Evolutionary conservation across 371 early-diverging fungal species (phyloP).

Genomic region (Syncephalastrum monosporum): DNA sequence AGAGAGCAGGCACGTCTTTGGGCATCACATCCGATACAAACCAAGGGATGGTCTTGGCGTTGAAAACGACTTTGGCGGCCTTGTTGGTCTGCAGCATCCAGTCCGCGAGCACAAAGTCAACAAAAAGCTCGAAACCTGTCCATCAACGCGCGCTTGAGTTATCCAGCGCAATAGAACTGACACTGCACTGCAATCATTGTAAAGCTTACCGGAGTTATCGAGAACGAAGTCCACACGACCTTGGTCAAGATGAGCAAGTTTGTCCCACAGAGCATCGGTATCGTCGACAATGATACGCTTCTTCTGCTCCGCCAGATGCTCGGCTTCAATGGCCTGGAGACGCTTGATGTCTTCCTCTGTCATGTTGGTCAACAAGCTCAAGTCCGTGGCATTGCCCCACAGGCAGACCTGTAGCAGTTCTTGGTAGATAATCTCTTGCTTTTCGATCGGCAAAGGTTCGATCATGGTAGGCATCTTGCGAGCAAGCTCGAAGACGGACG

Average conservation of each 20-base stretch:
- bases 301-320: conserved; percentile 33
- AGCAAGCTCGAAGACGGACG: conserved; percentile 66
- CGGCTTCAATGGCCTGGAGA: conserved; percentile 59
- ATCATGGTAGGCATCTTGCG: conserved; percentile 47
- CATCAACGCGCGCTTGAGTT: not conserved
- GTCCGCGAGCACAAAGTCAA: conserved; percentile 87
- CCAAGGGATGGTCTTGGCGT: conserved; percentile 91
- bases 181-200: not conserved
- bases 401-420: conserved; percentile 75
- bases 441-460: conserved; percentile 35
- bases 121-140: conserved; percentile 85
- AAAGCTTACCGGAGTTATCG: conserved; percentile 75
- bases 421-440: conserved; percentile 53
- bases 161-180: not conserved
- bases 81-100: conserved; percentile 74
- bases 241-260: conserved; percentile 42
- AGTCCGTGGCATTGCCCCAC: conserved; percentile 91
- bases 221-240: conserved; percentile 77
- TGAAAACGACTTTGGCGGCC: conserved; percentile 74
- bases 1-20: conserved; percentile 72
- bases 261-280: conserved; percentile 58
- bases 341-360: conserved; percentile 66
- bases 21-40: conserved; percentile 89
- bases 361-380: conserved; percentile 77
- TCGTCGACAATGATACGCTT: conserved; percentile 63